Conservation (phyloP, 1,284 basidiomycete species). For the Dichomitus squalens region DNA sequence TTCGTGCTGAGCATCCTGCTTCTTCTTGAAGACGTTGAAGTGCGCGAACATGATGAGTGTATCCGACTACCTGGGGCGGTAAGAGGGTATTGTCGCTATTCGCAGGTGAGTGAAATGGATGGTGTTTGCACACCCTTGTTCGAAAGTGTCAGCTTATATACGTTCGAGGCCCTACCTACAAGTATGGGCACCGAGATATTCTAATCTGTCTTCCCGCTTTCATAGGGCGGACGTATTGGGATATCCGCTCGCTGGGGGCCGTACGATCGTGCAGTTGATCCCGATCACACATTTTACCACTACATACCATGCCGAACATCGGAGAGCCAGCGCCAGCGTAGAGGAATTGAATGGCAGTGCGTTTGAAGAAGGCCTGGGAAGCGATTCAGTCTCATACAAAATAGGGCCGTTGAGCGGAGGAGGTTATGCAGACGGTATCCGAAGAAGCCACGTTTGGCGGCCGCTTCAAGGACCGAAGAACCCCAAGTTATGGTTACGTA, state of each 20-base stretch:
- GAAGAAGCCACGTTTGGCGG: not conserved
- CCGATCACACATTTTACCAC: no score
- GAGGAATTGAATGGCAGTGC: not conserved
- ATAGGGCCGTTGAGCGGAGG: not conserved
- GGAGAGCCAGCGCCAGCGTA: no score
- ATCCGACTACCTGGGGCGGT: not conserved
- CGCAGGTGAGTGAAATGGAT: no score
- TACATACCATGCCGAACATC: no score
- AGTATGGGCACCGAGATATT: no score
- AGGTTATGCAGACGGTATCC: not conserved
- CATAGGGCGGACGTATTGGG: no score
- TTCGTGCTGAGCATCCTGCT: not conserved
- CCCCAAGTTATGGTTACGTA: slow-evolving; percentile 15
- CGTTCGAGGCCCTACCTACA: no score
- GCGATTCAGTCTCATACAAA: not conserved
- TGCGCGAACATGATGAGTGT: slow-evolving; percentile 13
- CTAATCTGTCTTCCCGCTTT: no score
- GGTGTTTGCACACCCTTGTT: no score
- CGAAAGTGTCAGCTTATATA: no score
- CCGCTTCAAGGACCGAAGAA: not conserved
- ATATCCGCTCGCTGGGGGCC: no score
- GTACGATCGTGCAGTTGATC: no score
- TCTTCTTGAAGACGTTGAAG: slow-evolving; percentile 15
- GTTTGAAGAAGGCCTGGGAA: not conserved
- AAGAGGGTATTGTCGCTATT: not conserved